A percentile compares a stretch with the other conserved stretches of the same genome.
Evolutionary conservation across 208 protist genomes (phyloP).

Genomic region (Acanthamoeba castellanii): DNA sequence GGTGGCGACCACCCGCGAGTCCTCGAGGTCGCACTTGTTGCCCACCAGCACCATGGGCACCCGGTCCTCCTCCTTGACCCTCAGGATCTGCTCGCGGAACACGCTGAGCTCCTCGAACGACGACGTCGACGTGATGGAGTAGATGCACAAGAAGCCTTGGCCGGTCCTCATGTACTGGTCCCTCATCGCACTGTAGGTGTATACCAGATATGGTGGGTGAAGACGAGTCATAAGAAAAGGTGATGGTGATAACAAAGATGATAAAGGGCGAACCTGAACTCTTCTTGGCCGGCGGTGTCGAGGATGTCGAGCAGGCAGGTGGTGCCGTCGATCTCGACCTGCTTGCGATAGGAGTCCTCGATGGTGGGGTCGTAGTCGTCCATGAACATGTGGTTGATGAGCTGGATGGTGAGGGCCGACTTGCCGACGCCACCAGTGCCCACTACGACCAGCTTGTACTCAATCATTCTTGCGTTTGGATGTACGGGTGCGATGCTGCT

Average conservation of each 20-base stretch:
- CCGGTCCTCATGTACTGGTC: slow-evolving; percentile 79
- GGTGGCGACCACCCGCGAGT: slow-evolving; percentile 21
- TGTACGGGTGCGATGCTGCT: neutral
- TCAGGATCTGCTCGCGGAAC: slow-evolving; percentile 80
- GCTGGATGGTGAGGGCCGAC: slow-evolving; percentile 16
- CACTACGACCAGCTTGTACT: slow-evolving; percentile 26
- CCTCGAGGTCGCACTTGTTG: slow-evolving; percentile 86
- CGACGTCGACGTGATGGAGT: slow-evolving; percentile 77
- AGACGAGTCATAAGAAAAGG: neutral
- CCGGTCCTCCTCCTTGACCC: slow-evolving; percentile 80
- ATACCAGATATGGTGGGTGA: no score
- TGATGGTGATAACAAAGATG: neutral
- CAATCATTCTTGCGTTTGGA: neutral
- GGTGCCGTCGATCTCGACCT: slow-evolving; percentile 84
- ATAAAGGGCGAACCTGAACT: slow-evolving; percentile 78
- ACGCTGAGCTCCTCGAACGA: slow-evolving; percentile 77
- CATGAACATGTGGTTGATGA: slow-evolving; percentile 9
- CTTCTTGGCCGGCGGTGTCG: slow-evolving; percentile 88
- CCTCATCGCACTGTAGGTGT: slow-evolving; percentile 42
- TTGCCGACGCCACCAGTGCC: neutral
- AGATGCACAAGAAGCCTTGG: slow-evolving; percentile 84
- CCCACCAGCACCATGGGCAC: slow-evolving; percentile 88
- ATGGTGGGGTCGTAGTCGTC: slow-evolving; percentile 51
- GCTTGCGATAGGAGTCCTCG: slow-evolving; percentile 82
- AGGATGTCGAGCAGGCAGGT: slow-evolving; percentile 87